Percentiles rank a stretch among this genome's conserved stretches.
These are phyloP conservation scores for Sugiyamaella novakii DNA, from an alignment of 1,139 yeast species.

Conservation along the genomic window DNA sequence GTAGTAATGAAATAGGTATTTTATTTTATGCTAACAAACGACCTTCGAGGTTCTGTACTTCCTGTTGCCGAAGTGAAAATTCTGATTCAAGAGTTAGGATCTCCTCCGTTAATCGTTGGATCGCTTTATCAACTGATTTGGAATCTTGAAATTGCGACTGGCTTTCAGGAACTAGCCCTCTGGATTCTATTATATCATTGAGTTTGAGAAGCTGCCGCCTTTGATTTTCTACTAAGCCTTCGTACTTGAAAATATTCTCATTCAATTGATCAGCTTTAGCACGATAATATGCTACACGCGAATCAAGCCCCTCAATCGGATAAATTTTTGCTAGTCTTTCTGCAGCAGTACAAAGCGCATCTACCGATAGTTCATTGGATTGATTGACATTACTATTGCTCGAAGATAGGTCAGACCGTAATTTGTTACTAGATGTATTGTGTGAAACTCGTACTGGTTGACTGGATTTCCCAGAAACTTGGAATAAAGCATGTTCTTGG, in stretches of 20 bases:
- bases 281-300: slow-evolving; percentile 33
- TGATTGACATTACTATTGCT: slow-evolving; percentile 31
- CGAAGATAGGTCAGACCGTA: background rate
- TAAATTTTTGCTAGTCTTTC: slow-evolving; percentile 37
- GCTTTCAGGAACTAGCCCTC: slow-evolving; percentile 20
- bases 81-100: slow-evolving; percentile 17
- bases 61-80: slow-evolving; percentile 12
- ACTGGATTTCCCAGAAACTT: slow-evolving; percentile 13
- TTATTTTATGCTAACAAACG: slow-evolving; percentile 24
- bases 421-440: background rate
- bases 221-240: slow-evolving; percentile 42
- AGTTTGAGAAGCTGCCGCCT: slow-evolving; percentile 30
- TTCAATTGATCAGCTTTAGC: slow-evolving; percentile 32
- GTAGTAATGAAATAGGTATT: too few relatives aligned
- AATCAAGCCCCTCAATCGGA: slow-evolving; percentile 40
- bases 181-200: slow-evolving; percentile 25
- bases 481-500: slow-evolving; percentile 55
- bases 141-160: slow-evolving; percentile 2
- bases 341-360: slow-evolving; percentile 39
- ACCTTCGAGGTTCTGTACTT: slow-evolving; percentile 19
- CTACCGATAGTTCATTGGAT: slow-evolving; percentile 38
- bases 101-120: slow-evolving; percentile 15
- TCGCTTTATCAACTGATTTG: slow-evolving; percentile 5
- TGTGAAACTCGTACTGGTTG: slow-evolving; percentile 22
- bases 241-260: slow-evolving; percentile 36